Evolutionary conservation across 2,329 filamentous ascomycete genomes (phyloP), one percentile per base, ranked within the genome.

Genomic region (Zasmidium cellare): DNA sequence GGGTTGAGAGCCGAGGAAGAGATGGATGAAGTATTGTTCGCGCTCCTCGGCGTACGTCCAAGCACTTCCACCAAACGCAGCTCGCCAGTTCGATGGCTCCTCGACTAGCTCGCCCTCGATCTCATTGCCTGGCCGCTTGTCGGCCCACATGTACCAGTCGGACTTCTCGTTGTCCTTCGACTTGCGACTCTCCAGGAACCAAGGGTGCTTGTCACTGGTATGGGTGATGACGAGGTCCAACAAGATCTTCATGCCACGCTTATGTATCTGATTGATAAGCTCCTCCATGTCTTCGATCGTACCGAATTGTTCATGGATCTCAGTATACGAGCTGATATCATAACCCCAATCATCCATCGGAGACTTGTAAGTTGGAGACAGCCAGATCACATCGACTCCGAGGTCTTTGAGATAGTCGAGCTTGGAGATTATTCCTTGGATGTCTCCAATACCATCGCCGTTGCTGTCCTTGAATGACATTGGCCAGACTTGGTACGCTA

Each of bases 171-270:
- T 80, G n/a, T 72, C 68, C 62, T 73, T 80, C 1, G 79, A 81
- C 1, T 75, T 77, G 2, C 78, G 73, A 1, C 82, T 84, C 61
- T 86, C 82, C 59, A 75, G 71, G 67, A 87, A 87, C 84, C 84
- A 85, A 31, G 73, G 69, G 65, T 85, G 83, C 74, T 73, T 80
- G 62, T 88, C 83, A 2, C 85, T 88, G 0, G 88, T 91, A 70
- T 93, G 89, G 64, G 92, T 93, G 60, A 92, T 82, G 1, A 92
- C 89, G 2, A 92, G 77, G 68, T 92, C 89, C 58, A 92, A 81
- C 56, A 92, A 85, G 11, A 92, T 74, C 63, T 83, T 85, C 83
- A 92, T 89, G 2, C 82, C 85, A 3, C 86, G 80, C 16, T 79
- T 72, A 59, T 88, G 86, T 44, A 83, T 80, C 47, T 82, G 82